These are phyloP conservation scores for Dactylellina haptotyla DNA, from an alignment of 2,329 filamentous ascomycete genomes.

Conservation along the genomic window DNA sequence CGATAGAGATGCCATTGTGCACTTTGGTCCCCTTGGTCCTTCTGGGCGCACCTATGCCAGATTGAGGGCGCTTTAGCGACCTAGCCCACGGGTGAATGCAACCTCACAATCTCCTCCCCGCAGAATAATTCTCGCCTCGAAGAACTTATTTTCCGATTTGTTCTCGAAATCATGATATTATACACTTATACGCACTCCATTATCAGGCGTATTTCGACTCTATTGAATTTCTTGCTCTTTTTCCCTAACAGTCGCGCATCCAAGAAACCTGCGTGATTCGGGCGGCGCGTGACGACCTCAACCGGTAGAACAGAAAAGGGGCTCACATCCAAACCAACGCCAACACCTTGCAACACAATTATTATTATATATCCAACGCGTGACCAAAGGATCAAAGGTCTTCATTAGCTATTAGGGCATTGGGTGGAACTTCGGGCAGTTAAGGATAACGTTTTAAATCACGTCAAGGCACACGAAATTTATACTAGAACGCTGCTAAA, in stretches of 20 bases:
- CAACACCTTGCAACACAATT: too few species aligned
- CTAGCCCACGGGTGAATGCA: constrained; percentile 42
- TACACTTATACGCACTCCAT: background rate
- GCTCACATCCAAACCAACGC: too few species aligned
- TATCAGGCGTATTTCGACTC: too few species aligned
- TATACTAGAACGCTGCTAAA: too few species aligned
- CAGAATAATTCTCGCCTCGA: too few species aligned
- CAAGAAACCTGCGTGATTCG: background rate
- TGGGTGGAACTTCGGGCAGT: background rate
- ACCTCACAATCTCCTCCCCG: constrained; percentile 44
- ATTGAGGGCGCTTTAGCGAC: constrained; percentile 34
- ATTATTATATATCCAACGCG: too few species aligned
- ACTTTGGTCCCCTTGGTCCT: constrained; percentile 21
- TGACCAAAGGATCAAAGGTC: background rate
- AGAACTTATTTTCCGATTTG: background rate
- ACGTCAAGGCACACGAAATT: background rate
- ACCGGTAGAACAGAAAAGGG: too few species aligned
- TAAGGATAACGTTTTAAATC: background rate
- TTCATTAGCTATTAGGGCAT: background rate
- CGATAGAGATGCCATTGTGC: background rate
- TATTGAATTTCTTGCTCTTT: background rate
- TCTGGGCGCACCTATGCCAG: constrained; percentile 14
- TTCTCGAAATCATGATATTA: background rate
- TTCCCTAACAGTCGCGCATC: background rate
- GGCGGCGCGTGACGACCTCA: background rate